Evolutionary conservation across 768 basidiomycete genomes (phyloP).

Genomic region (Sporobolomyces roseus): DNA sequence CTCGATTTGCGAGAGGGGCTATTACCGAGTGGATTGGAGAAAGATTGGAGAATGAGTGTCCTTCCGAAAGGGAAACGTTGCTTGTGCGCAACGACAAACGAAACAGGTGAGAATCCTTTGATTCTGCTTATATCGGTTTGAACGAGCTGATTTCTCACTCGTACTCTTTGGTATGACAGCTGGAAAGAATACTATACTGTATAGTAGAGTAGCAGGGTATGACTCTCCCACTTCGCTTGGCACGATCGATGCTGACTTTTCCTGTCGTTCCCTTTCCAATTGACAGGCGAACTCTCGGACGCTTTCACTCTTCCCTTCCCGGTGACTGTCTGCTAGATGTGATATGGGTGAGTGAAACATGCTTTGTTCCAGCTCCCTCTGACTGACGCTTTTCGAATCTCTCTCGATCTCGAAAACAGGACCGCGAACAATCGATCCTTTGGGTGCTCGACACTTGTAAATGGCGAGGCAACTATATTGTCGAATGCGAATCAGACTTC

Average conservation of each 20-base stretch:
- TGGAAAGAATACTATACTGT: conserved; percentile 30
- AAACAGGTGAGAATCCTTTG: background rate
- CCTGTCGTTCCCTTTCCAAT: background rate
- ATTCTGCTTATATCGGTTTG: too few relatives aligned
- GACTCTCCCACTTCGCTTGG: background rate
- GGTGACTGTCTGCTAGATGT: conserved; percentile 29
- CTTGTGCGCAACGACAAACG: conserved; percentile 23
- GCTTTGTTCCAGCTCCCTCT: too few relatives aligned
- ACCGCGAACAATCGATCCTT: background rate
- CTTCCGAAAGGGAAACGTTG: conserved; percentile 36
- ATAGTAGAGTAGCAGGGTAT: conserved; percentile 29
- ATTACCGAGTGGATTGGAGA: conserved; percentile 18
- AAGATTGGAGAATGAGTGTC: conserved; percentile 20
- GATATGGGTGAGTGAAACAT: conserved; percentile 33
- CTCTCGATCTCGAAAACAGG: background rate
- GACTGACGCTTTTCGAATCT: too few relatives aligned
- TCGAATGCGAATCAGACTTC: conserved; percentile 23
- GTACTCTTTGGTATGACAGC: background rate
- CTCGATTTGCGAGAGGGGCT: conserved; percentile 27
- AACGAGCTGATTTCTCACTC: background rate
- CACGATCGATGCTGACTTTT: background rate
- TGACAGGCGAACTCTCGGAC: conserved; percentile 26
- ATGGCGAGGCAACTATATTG: conserved; percentile 26
- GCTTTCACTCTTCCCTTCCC: conserved; percentile 10
- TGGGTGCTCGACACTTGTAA: conserved; percentile 38